Evolutionary conservation across 192 early-diverging fungal genomes (phyloP).

Genomic region (Backusella sp.): DNA sequence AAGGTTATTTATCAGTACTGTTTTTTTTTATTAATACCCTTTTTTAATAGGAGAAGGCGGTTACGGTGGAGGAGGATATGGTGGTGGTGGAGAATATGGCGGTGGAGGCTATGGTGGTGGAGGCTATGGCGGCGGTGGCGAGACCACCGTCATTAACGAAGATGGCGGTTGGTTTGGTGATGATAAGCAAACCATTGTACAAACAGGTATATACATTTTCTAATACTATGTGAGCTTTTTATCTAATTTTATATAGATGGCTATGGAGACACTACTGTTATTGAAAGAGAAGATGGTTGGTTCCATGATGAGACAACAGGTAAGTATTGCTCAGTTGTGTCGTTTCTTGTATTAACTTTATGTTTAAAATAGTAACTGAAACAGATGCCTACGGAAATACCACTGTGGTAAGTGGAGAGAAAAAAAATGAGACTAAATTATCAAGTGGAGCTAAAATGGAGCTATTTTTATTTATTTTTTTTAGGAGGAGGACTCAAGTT

Average conservation of each 20-base stretch:
- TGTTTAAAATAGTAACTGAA: slow-evolving; percentile 22
- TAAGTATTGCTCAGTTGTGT: neutral
- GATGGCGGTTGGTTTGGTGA: slow-evolving; percentile 31
- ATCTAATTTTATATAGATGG: slow-evolving; percentile 9
- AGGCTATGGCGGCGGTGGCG: neutral
- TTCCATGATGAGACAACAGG: slow-evolving; percentile 26
- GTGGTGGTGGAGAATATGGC: neutral
- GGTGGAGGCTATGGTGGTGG: neutral
- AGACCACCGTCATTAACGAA: slow-evolving; percentile 33
- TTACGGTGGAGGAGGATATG: neutral
- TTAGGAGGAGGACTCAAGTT: slow-evolving; percentile 10
- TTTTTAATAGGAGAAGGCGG: neutral
- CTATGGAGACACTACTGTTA: slow-evolving; percentile 27
- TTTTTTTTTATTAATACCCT: no score
- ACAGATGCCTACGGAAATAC: slow-evolving; percentile 34
- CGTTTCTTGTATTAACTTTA: neutral
- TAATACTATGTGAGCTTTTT: neutral
- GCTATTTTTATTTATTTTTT: neutral
- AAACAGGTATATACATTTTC: slow-evolving; percentile 14
- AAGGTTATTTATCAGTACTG: neutral
- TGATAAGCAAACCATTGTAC: slow-evolving; percentile 27
- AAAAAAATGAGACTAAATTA: neutral
- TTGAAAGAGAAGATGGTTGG: slow-evolving; percentile 32
- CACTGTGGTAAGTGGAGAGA: slow-evolving; percentile 3
- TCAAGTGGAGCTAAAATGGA: neutral